Evolutionary conservation across 495 filamentous ascomycete genomes (phyloP), one percentile per base, ranked within the genome.

Genomic region (Thermothielavioides terrestris): DNA sequence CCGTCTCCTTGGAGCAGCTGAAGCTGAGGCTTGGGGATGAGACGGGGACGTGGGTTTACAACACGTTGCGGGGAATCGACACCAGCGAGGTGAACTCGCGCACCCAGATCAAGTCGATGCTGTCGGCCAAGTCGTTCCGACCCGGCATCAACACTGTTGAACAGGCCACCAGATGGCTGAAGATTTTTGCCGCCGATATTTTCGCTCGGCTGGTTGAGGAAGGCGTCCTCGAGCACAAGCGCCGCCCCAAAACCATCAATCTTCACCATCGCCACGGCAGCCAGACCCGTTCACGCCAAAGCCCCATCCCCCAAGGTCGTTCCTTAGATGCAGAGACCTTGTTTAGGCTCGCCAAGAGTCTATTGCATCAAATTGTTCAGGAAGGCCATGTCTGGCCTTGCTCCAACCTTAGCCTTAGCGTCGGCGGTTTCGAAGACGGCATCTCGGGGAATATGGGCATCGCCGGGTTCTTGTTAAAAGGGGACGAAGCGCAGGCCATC

Each of bases 31-130:
- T 98, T 11, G 86, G 89, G 22, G 88, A 94, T 44, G 88, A 95
- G 32, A 94, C 84, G 2, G 90, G 88, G 14, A 70, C 78, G 6
- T 97, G 91, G 89, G 74, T 98, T 20, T 90, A 94, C 68, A 77
- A 85, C 45, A 82, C 84, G 17, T 82, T 96, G 36, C 82, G 94
- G 0, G 92, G 92, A 1, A 81, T 88, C 43, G 92, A 98, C 62
- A 65, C 69, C 34, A 94, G 84, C 60, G 89, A 95, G 67, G 89
- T 97, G 56, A 95, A 88, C 58, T 76, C 89, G 30, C 79, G 92
- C 50, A 95, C 89, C 11, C 85, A 89, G 58, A 94, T 95, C 63
- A 96, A 97, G 61, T 90, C 85, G 18, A 98, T 98, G 92, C 77
- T 96, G n/a, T 94, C 88, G 2, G 90, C 92, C 37, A 98, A 98